Conservation (phyloP, 2,329 filamentous ascomycete genomes). For the Thielaviopsis punctulata region DNA sequence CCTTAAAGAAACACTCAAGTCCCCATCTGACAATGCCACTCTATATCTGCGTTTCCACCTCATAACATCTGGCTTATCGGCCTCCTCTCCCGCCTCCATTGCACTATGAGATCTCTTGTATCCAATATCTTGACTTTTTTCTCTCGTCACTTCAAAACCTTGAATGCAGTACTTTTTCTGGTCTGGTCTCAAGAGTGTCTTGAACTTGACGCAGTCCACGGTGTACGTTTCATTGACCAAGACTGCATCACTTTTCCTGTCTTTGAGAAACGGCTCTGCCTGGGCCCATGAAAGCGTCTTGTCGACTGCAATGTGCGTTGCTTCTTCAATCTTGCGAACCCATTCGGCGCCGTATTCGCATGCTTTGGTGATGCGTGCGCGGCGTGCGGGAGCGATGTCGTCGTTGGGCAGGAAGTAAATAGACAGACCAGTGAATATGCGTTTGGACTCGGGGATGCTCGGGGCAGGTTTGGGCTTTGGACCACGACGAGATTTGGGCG, state of each 20-base stretch:
- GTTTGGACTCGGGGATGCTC: slow-evolving; percentile 31
- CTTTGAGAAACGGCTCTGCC: slow-evolving; percentile 32
- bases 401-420: slow-evolving; percentile 74
- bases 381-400: slow-evolving; percentile 49
- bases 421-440: slow-evolving; percentile 41
- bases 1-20: background rate
- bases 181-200: slow-evolving; percentile 37
- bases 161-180: slow-evolving; percentile 41
- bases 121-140: background rate
- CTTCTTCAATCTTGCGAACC: slow-evolving; percentile 37
- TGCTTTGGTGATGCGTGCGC: slow-evolving; percentile 56
- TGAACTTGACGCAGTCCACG: slow-evolving; percentile 47
- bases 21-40: background rate
- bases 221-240: slow-evolving; percentile 55
- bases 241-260: slow-evolving; percentile 18
- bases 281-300: slow-evolving; percentile 46
- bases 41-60: background rate
- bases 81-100: background rate
- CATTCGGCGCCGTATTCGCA: slow-evolving; percentile 60
- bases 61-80: background rate
- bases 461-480: slow-evolving; percentile 17
- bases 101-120: background rate
- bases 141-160: slow-evolving; percentile 23
- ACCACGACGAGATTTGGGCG: slow-evolving; percentile 15
- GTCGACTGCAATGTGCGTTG: slow-evolving; percentile 73